Evolutionary conservation across 1,139 yeast genomes (phyloP).

Genomic region (Zygosaccharomyces pseudobailii): DNA sequence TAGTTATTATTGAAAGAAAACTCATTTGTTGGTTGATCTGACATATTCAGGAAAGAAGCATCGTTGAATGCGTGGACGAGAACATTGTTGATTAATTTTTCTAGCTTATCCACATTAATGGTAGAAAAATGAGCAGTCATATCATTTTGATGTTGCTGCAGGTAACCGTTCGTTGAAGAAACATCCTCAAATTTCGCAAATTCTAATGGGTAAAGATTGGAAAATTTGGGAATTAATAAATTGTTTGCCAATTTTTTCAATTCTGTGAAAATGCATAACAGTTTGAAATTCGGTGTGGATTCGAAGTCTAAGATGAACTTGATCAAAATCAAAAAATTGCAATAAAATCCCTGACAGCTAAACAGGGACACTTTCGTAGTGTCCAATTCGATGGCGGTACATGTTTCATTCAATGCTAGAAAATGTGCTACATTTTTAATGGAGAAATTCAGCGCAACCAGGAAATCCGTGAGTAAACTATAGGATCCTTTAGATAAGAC

Average conservation of each 20-base stretch:
- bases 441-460: constrained; percentile 31
- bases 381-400: constrained; percentile 19
- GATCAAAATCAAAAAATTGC: constrained; percentile 35
- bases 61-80: constrained; percentile 32
- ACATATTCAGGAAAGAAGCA: constrained; percentile 30
- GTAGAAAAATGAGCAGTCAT: constrained; percentile 6
- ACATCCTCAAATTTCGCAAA: constrained; percentile 19
- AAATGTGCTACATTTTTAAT: constrained; percentile 29
- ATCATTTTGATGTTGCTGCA: constrained; percentile 5
- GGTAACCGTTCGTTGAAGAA: constrained; percentile 3
- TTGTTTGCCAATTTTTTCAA: constrained; percentile 28
- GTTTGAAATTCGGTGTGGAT: constrained; percentile 32
- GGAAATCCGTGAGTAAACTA: constrained; percentile 27
- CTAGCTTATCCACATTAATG: constrained; percentile 22
- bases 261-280: constrained; percentile 31
- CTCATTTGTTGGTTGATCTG: constrained; percentile 20
- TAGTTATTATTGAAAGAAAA: constrained; percentile 16
- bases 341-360: constrained; percentile 34
- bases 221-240: constrained; percentile 27
- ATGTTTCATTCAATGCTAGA: constrained; percentile 14
- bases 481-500: constrained; percentile 27
- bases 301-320: constrained; percentile 38
- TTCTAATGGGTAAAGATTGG: constrained; percentile 20
- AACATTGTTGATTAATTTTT: constrained; percentile 29
- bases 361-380: constrained; percentile 28